Percentiles rank a stretch among this genome's conserved stretches.
Evolutionary conservation across 2,329 filamentous ascomycete species (phyloP).

Genomic region (Cucurbitaria berberidis): DNA sequence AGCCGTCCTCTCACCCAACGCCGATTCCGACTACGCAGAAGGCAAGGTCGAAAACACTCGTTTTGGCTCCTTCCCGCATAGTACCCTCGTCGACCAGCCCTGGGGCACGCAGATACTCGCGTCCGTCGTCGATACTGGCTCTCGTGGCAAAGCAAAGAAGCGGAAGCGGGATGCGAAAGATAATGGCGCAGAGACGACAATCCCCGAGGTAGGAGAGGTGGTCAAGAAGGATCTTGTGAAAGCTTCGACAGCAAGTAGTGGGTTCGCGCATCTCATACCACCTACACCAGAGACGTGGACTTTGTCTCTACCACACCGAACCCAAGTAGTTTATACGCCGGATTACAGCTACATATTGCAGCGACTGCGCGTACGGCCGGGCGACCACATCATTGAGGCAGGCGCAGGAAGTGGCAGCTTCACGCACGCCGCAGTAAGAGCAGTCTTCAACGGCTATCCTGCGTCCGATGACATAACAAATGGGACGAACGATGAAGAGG

Average conservation of each 20-base stretch:
- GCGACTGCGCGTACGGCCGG: slow-evolving; percentile 74
- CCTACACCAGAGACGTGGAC: slow-evolving; percentile 87
- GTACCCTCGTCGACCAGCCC: slow-evolving; percentile 67
- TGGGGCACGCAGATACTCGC: slow-evolving; percentile 95
- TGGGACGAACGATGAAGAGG: slow-evolving; percentile 25
- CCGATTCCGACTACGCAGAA: slow-evolving; percentile 52
- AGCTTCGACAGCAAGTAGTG: slow-evolving; percentile 62
- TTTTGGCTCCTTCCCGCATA: slow-evolving; percentile 76
- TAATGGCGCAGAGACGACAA: slow-evolving; percentile 24
- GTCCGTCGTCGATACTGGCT: slow-evolving; percentile 88
- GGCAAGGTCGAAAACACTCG: slow-evolving; percentile 77
- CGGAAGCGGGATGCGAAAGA: slow-evolving; percentile 55
- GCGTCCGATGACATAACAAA: slow-evolving; percentile 26
- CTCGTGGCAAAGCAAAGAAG: slow-evolving; percentile 68
- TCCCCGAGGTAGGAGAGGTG: slow-evolving; percentile 38
- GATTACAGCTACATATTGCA: slow-evolving; percentile 87
- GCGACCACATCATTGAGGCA: slow-evolving; percentile 76
- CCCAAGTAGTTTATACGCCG: slow-evolving; percentile 85
- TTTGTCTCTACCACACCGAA: slow-evolving; percentile 77
- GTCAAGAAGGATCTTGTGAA: slow-evolving; percentile 41
- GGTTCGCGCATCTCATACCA: slow-evolving; percentile 79
- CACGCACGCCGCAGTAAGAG: slow-evolving; percentile 77
- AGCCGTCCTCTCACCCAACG: slow-evolving; percentile 60
- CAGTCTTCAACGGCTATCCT: slow-evolving; percentile 76
- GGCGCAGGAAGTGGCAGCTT: slow-evolving; percentile 84